Conservation (phyloP, 2,329 filamentous ascomycete species). For the Aureobasidium sp. region DNA sequence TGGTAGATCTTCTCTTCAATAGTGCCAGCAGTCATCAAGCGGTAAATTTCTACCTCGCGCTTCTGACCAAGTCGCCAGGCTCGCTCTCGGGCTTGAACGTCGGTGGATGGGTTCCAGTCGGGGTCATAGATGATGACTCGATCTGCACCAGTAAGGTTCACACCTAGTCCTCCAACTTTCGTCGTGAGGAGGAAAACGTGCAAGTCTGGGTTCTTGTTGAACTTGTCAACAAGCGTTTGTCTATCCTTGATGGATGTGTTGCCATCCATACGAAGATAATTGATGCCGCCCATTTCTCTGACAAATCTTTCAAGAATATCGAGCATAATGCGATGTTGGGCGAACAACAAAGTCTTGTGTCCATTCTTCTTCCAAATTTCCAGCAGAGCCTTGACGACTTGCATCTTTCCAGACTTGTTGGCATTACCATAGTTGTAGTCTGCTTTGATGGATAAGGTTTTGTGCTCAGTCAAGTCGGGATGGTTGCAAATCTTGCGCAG, state of each 20-base stretch:
- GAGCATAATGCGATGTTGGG: conserved; percentile 90
- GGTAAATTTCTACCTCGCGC: conserved; percentile 89
- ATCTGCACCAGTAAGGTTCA: conserved; percentile 91
- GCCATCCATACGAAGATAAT: conserved; percentile 88
- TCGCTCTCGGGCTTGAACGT: conserved; percentile 88
- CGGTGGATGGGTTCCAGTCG: conserved; percentile 97
- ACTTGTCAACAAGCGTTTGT: conserved; percentile 85
- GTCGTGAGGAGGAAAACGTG: conserved; percentile 92
- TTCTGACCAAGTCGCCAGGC: conserved; percentile 96
- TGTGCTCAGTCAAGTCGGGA: conserved; percentile 75
- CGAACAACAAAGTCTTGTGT: conserved; percentile 89
- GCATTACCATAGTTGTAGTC: conserved; percentile 72
- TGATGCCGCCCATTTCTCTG: conserved; percentile 58
- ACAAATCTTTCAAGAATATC: conserved; percentile 87
- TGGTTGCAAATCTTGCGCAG: conserved; percentile 97
- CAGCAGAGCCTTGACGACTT: conserved; percentile 80
- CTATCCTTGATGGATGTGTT: conserved; percentile 79
- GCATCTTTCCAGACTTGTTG: conserved; percentile 87
- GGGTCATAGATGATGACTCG: conserved; percentile 97
- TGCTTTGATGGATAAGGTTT: conserved; percentile 48
- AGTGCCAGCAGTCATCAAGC: conserved; percentile 94
- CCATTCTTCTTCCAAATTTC: conserved; percentile 87
- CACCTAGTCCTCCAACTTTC: conserved; percentile 86
- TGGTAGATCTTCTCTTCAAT: conserved; percentile 99
- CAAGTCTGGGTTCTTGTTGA: conserved; percentile 73